phyloP scores from a whole-genome alignment of 768 basidiomycete genomes.

The Lentinula lateritia region DNA sequence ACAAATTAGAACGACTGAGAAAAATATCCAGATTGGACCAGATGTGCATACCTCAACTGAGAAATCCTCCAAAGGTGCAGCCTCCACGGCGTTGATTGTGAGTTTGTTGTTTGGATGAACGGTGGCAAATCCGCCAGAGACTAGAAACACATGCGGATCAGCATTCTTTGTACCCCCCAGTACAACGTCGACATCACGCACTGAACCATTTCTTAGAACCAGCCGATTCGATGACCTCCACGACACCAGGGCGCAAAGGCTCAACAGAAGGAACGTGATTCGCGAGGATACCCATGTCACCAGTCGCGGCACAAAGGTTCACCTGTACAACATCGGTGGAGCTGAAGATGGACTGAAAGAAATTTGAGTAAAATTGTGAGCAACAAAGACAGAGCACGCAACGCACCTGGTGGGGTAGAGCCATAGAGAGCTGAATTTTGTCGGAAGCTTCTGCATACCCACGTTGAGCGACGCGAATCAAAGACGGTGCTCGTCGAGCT shows the following conservation, averaged over 20 bases:
- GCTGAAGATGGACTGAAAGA: constrained; percentile 75
- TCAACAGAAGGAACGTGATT: constrained; percentile 99
- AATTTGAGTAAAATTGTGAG: not conserved
- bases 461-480: constrained; percentile 54
- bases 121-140: constrained; percentile 94
- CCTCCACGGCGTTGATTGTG: constrained; percentile 97
- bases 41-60: constrained; percentile 68
- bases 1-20: not conserved
- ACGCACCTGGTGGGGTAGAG: constrained; percentile 91
- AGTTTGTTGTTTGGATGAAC: constrained; percentile 96
- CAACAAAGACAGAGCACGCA: constrained; percentile 7
- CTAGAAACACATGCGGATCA: constrained; percentile 32
- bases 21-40: not conserved
- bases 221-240: constrained; percentile 87
- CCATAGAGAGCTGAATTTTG: constrained; percentile 89
- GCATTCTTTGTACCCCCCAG: not conserved
- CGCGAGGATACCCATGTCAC: constrained; percentile 99
- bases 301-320: constrained; percentile 88
- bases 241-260: constrained; percentile 86
- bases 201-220: constrained; percentile 95
- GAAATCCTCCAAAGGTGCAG: constrained; percentile 86
- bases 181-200: constrained; percentile 32
- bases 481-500: constrained; percentile 52
- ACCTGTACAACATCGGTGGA: constrained; percentile 93
- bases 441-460: constrained; percentile 90